Base-by-base conservation (phyloP, 2,329 filamentous ascomycete genomes). In the Penicillium sp. region DNA sequence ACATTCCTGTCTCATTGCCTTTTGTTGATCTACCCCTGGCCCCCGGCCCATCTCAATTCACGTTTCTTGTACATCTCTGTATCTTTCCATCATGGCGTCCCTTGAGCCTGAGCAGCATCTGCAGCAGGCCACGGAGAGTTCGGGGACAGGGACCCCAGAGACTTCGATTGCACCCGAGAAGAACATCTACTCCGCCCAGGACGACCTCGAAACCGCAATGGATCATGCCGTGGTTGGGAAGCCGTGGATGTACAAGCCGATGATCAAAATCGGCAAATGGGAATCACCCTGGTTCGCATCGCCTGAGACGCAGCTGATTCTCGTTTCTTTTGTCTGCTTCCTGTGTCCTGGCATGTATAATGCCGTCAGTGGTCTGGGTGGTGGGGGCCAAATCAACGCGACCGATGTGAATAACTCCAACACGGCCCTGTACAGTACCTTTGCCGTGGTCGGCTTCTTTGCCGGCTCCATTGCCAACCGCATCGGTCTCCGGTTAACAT, bases 291-390 rank as follows among this genome's bases (percentile, higher is more conserved):
- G 83, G 78, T 90, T 86, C 67, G 87, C 87, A 20, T 88, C 86
- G 49, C 87, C 87, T 10, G 81, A 83, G 62, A 70, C 83, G 42
- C 87, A 91, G 71, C 77, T 91, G 31, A 61, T 86, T 54, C 79
- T 90, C 76, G 85, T 90, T 47, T 78, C 83, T 20, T 75, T 86
- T 52, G 83, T 87, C 43, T 87, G 83, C 66, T 87, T 88, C 75
- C 66, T 87, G 53, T 88, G 84, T 65, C 84, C 84, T 0, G 84
- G 84, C 60, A 86, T 87, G 82, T 87, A 81, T 75, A 87, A 87
- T 62, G 82, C 84, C 18, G 72, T 87, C 50, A 74, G 73, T 52
- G 84, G 84, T 52, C 73, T 87, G 31, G 84, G 84, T 50, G 84
- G 82, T 50, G 83, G 75, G 65, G 84, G 83, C 42, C 79, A 80